Percentiles rank a stretch among this genome's conserved stretches.
phyloP scores from a whole-genome alignment of 106 monocot species.

The Dendrobium chrysotoxum region DNA sequence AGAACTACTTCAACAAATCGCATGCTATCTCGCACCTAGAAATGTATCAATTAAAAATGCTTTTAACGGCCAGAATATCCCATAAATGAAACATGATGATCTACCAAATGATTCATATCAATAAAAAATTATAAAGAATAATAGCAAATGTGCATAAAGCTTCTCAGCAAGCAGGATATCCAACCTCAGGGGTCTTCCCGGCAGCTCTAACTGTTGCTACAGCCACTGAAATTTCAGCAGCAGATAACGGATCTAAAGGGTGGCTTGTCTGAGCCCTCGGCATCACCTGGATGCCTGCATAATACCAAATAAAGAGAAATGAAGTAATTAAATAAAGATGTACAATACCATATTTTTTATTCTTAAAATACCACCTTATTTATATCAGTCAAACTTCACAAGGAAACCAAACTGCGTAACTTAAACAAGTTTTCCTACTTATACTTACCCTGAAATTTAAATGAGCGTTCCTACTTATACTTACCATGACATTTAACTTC shows the following conservation, averaged over 20 bases:
- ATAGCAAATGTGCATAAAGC: neutral
- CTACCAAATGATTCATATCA: neutral
- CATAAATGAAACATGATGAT: neutral
- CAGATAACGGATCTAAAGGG: slow-evolving; percentile 84
- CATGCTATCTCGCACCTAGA: slow-evolving; percentile 85
- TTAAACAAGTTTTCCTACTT: neutral
- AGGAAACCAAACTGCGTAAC: neutral
- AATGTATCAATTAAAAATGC: neutral
- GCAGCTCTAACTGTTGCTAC: slow-evolving; percentile 87
- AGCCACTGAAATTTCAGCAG: slow-evolving; percentile 89
- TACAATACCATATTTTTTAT: neutral
- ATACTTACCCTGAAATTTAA: neutral
- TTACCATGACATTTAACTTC: neutral
- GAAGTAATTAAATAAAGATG: neutral
- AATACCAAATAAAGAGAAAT: neutral
- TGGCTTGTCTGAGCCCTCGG: slow-evolving; percentile 65
- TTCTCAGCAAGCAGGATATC: no score
- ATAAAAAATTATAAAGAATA: neutral
- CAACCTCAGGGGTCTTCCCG: slow-evolving; percentile 84
- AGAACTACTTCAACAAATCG: slow-evolving; percentile 85
- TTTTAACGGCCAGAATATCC: neutral
- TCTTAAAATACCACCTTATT: slow-evolving; percentile 2
- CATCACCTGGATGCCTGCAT: slow-evolving; percentile 16
- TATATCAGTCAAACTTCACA: neutral
- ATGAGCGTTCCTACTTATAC: neutral